Evolutionary conservation across 805 yeast species (phyloP).

Genomic region (Wickerhamiella occidentalis): DNA sequence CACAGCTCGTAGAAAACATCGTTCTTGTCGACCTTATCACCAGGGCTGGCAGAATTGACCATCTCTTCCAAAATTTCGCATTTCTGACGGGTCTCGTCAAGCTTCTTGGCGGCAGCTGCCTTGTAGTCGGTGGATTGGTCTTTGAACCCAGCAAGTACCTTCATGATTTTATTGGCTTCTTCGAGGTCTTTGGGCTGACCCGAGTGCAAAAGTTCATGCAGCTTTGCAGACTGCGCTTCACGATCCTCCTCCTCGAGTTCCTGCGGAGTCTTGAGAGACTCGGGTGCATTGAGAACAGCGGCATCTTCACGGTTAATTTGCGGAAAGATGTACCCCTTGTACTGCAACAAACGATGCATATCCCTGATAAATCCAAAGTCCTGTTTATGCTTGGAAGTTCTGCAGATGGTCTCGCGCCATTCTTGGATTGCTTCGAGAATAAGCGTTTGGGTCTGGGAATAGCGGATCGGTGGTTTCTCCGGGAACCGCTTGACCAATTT

Average conservation of each 20-base stretch:
- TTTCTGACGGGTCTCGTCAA: constrained; percentile 72
- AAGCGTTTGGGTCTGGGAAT: constrained; percentile 69
- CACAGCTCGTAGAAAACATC: constrained; percentile 75
- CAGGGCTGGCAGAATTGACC: constrained; percentile 36
- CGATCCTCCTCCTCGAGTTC: constrained; percentile 90
- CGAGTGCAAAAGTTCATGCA: constrained; percentile 88
- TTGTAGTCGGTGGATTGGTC: constrained; percentile 64
- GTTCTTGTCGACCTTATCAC: constrained; percentile 33
- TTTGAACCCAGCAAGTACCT: constrained; percentile 94
- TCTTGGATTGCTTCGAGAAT: constrained; percentile 87
- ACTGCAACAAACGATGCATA: constrained; percentile 81
- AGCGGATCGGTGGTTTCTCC: constrained; percentile 81
- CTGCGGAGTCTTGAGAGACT: constrained; percentile 71
- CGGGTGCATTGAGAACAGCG: constrained; percentile 85
- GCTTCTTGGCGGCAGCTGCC: constrained; percentile 69
- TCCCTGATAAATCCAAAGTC: constrained; percentile 88
- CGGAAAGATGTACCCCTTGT: constrained; percentile 90
- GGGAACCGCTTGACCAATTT: constrained; percentile 90
- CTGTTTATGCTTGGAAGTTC: constrained; percentile 77
- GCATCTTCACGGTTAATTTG: constrained; percentile 82
- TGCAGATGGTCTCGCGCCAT: constrained; percentile 92
- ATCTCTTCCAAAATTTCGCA: constrained; percentile 80
- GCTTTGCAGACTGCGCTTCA: constrained; percentile 83
- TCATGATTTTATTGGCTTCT: constrained; percentile 95
- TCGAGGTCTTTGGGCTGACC: constrained; percentile 91